phyloP scores from a whole-genome alignment of 169 alveolate genomes.

The Plasmodium sp. region DNA sequence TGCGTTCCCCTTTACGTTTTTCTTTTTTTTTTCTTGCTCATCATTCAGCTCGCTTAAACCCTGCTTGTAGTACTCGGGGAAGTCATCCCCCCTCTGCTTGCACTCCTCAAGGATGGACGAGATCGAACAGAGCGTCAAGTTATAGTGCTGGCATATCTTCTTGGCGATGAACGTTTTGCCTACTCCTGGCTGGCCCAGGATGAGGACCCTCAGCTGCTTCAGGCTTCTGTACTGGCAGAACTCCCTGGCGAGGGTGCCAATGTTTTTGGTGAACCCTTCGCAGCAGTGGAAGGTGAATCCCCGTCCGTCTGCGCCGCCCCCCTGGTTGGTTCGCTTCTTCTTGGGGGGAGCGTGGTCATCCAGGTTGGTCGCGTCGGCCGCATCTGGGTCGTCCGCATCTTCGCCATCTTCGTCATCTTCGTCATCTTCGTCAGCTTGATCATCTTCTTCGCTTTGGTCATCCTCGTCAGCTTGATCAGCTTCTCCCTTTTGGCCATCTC shows the following conservation, averaged over 20 bases:
- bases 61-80: conserved; percentile 35
- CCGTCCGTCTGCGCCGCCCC: background rate
- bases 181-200: conserved; percentile 59
- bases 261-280: conserved; percentile 42
- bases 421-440: background rate
- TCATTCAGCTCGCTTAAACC: background rate
- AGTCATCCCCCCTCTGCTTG: conserved; percentile 8
- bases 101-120: conserved; percentile 12
- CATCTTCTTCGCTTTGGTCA: background rate
- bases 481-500: background rate
- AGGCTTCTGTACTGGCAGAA: conserved; percentile 51
- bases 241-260: conserved; percentile 19
- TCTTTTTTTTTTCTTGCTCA: background rate
- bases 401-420: background rate
- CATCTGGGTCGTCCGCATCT: background rate
- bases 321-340: background rate
- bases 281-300: conserved; percentile 18
- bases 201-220: conserved; percentile 7
- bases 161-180: conserved; percentile 61
- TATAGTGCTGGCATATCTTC: conserved; percentile 43
- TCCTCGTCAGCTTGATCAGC: background rate
- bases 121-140: conserved; percentile 34
- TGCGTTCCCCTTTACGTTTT: background rate
- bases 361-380: background rate
- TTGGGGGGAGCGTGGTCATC: background rate